Percentiles rank a stretch among this genome's conserved stretches.
phyloP scores from a whole-genome alignment of 2,329 filamentous ascomycete species.

The Alternaria ventricosa region DNA sequence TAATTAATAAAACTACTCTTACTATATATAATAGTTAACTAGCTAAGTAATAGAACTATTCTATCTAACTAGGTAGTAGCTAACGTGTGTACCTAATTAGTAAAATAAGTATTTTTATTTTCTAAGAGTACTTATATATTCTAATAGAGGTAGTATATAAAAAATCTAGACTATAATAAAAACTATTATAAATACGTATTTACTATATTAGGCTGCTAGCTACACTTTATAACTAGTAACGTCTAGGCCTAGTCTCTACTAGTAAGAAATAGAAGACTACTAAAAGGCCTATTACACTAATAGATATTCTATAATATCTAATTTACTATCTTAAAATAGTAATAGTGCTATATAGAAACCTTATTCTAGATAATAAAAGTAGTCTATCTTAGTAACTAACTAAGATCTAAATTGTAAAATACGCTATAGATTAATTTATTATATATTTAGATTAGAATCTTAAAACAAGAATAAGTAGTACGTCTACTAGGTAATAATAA shows the following conservation, averaged over 20 bases:
- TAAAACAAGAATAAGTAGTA: neutral
- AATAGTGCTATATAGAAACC: neutral
- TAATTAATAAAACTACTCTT: neutral
- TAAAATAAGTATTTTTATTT: neutral
- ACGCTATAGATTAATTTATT: neutral
- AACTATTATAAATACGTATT: too few species aligned
- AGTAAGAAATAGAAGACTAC: neutral
- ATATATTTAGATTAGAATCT: neutral
- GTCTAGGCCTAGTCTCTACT: neutral
- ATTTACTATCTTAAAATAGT: neutral
- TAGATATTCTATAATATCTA: neutral
- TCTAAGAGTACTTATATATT: too few species aligned
- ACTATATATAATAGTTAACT: neutral
- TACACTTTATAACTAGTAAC: too few species aligned
- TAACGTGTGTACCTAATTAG: neutral
- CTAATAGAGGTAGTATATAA: too few species aligned
- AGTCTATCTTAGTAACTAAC: neutral
- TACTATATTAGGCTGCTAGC: too few species aligned
- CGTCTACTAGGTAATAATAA: neutral
- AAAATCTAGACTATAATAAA: too few species aligned
- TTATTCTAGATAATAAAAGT: neutral
- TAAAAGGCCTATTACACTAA: neutral
- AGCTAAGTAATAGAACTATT: neutral
- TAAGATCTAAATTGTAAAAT: neutral
- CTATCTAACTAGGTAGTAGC: neutral